These are phyloP conservation scores for Xylariaceae sp. DNA, from an alignment of 2,329 filamentous ascomycete genomes.

Conservation along the genomic window DNA sequence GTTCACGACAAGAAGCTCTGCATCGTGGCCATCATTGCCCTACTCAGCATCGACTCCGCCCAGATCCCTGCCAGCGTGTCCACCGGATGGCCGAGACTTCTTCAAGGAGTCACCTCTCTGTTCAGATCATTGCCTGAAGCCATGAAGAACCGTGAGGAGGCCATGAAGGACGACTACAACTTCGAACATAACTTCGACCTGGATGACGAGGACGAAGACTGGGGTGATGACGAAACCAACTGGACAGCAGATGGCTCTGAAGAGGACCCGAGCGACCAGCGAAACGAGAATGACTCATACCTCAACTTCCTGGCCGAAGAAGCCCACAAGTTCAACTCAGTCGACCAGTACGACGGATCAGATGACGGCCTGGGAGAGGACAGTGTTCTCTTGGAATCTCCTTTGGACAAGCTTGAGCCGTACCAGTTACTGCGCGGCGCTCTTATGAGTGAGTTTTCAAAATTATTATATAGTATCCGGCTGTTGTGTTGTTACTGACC, in stretches of 20 bases:
- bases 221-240: slow-evolving; percentile 73
- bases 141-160: slow-evolving; percentile 87
- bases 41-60: slow-evolving; percentile 72
- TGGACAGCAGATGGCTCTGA: slow-evolving; percentile 72
- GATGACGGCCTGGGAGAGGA: slow-evolving; percentile 91
- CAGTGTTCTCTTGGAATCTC: slow-evolving; percentile 85
- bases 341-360: slow-evolving; percentile 58
- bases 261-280: slow-evolving; percentile 61
- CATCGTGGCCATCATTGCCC: slow-evolving; percentile 83
- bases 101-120: slow-evolving; percentile 79
- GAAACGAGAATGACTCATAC: slow-evolving; percentile 90
- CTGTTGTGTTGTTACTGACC: slow-evolving; percentile 20
- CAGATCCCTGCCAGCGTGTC: slow-evolving; percentile 90
- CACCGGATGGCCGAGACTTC: slow-evolving; percentile 86
- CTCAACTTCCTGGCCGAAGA: slow-evolving; percentile 94
- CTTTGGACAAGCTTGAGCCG: slow-evolving; percentile 90
- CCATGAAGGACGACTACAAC: slow-evolving; percentile 79
- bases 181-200: slow-evolving; percentile 58
- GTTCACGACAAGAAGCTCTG: slow-evolving; percentile 99
- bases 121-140: slow-evolving; percentile 89
- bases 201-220: slow-evolving; percentile 67
- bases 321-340: slow-evolving; percentile 77
- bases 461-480: neutral
- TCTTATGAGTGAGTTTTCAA: slow-evolving; percentile 64
- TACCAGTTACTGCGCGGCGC: slow-evolving; percentile 83